phyloP scores from a whole-genome alignment of 2,329 filamentous ascomycete genomes.

The Coniella lustricola region DNA sequence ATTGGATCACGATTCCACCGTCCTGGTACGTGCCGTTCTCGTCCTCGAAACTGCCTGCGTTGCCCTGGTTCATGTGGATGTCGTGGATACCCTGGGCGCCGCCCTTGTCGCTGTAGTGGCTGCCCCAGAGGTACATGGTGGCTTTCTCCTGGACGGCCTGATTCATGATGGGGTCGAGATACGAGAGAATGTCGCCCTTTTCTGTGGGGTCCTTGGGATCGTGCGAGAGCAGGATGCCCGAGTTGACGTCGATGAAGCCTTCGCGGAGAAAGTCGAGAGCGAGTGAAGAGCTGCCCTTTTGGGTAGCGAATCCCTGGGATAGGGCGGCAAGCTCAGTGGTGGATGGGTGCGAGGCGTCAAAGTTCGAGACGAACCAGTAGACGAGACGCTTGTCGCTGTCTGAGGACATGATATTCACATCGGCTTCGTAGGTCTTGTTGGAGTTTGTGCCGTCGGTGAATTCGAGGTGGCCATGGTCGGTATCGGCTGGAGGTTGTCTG shows the following conservation, averaged over 20 bases:
- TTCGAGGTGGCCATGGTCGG: constrained; percentile 18
- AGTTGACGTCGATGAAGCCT: constrained; percentile 18
- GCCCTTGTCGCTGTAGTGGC: constrained; percentile 23
- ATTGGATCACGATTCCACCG: constrained; percentile 29
- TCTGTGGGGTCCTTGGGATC: constrained; percentile 7
- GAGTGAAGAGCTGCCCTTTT: constrained; percentile 12
- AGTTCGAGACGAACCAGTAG: constrained; percentile 41
- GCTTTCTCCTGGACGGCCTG: constrained; percentile 28
- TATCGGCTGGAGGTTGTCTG: background rate
- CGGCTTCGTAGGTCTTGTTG: constrained; percentile 13
- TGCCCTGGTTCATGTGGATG: constrained; percentile 30
- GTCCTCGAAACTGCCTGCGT: constrained; percentile 16
- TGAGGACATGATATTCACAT: constrained; percentile 22
- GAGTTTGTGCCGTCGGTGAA: constrained; percentile 17
- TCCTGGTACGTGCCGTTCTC: constrained; percentile 31
- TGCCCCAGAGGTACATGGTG: constrained; percentile 31
- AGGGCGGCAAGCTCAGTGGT: constrained; percentile 15
- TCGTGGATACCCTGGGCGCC: constrained; percentile 35
- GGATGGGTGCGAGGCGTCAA: constrained; percentile 25
- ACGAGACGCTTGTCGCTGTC: constrained; percentile 30
- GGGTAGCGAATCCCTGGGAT: constrained; percentile 14
- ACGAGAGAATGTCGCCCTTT: constrained; percentile 26
- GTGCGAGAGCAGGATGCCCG: constrained; percentile 17
- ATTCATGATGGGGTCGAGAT: constrained; percentile 27
- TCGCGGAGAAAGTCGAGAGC: constrained; percentile 19